phyloP scores from a whole-genome alignment of 305 asterid species.

The Rubia tinctorum region DNA sequence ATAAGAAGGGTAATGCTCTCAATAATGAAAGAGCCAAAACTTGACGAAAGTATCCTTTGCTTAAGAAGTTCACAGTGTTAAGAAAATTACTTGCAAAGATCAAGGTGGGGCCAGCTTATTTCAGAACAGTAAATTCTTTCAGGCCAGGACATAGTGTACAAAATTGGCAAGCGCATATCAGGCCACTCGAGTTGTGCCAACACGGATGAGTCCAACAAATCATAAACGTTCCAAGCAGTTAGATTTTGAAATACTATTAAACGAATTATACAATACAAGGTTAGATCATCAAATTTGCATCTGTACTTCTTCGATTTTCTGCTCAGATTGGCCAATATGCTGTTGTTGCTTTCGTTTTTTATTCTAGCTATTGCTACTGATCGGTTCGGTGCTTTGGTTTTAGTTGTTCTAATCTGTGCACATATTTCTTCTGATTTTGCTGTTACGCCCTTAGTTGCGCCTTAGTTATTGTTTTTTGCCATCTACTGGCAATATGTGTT shows the following conservation, averaged over 20 bases:
- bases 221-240: background rate
- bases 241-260: background rate
- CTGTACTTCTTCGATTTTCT: no score
- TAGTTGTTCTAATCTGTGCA: no score
- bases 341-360: no score
- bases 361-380: no score
- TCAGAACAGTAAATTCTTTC: slow-evolving; percentile 87
- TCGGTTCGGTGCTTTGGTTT: no score
- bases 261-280: background rate
- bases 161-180: slow-evolving; percentile 96
- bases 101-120: slow-evolving; percentile 96
- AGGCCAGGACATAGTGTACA: slow-evolving; percentile 96
- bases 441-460: no score
- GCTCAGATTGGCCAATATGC: no score
- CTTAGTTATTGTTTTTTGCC: no score
- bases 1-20: background rate
- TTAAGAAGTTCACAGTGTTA: background rate
- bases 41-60: background rate
- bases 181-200: slow-evolving; percentile 98
- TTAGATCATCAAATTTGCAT: no score
- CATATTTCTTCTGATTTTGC: no score
- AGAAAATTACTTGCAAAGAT: slow-evolving; percentile 87
- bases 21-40: background rate
- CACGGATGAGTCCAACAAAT: slow-evolving; percentile 73
- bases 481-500: no score